These are phyloP conservation scores for Primulina tabacum DNA, from an alignment of 257 asterid species.

Conservation along the genomic window DNA sequence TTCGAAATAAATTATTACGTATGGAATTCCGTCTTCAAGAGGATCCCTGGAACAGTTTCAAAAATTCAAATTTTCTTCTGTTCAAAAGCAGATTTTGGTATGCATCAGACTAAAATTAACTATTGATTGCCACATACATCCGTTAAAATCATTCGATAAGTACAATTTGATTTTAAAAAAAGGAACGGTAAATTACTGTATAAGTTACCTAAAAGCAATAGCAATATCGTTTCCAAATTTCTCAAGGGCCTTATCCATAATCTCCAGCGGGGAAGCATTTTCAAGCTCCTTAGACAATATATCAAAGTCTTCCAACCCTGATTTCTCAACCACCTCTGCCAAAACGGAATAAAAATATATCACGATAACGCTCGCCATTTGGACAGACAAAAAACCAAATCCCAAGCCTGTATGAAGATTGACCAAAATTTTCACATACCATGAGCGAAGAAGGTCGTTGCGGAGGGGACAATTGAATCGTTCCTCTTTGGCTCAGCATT, in stretches of 20 bases:
- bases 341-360: conserved; percentile 7
- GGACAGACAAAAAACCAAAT: not conserved
- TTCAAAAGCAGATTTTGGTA: too few species aligned
- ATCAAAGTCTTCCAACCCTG: conserved; percentile 53
- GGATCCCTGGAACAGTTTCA: too few species aligned
- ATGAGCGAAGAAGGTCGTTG: conserved; percentile 35
- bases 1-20: too few species aligned
- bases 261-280: conserved; percentile 71
- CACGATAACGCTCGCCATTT: conserved; percentile 14
- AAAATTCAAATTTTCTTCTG: too few species aligned
- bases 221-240: conserved; percentile 72
- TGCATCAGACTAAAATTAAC: too few species aligned
- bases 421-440: conserved; percentile 16
- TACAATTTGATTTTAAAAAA: not conserved
- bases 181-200: not conserved
- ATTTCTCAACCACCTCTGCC: conserved; percentile 40
- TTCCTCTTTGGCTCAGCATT: conserved; percentile 40
- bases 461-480: conserved; percentile 37
- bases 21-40: too few species aligned
- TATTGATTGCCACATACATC: not conserved
- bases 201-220: conserved; percentile 73
- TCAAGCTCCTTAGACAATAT: conserved; percentile 53
- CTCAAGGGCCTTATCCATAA: conserved; percentile 71
- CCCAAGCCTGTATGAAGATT: not conserved
- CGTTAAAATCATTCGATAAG: too few species aligned